Base-by-base conservation (phyloP, 257 asterid species). In the Phtheirospermum japonicum region DNA sequence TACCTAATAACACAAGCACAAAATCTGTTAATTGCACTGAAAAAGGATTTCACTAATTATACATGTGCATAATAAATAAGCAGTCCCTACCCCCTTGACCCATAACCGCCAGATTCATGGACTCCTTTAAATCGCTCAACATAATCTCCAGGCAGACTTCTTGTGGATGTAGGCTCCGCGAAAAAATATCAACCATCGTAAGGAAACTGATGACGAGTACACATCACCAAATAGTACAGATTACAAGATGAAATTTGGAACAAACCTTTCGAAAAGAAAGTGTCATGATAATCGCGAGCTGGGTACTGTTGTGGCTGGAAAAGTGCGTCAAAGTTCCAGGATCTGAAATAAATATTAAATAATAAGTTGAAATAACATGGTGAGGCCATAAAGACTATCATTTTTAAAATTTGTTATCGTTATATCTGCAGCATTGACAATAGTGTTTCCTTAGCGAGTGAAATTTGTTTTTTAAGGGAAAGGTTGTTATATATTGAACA, bases 281-380 rank as follows among this genome's bases (percentile, higher is more conserved):
- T 89, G 73, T 93, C 99, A 26, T 89, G 99, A 60, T 97, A 93
- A 85, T 93, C 97, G 67, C 99, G 96, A 58, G 99, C 99, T 37
- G 99, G 99, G 66, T 93, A 97, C 71, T 93, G 99, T 55, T 93
- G 97, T 10, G 97, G 96, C 83, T 93, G 99, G 86, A 89, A 89
- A 67, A 93, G 96, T n/a, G 95, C 94, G 60, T 93, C 99, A 59
- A 93, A 93, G 68, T 93, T 93, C 97, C 96, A 93, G 82, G 82
- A 93, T 79, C 97, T 92, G 79, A n/a, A n/a, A n/a, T n/a, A n/a
- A n/a, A n/a, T n/a, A n/a, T n/a, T n/a, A n/a, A n/a, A n/a, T n/a
- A n/a, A n/a, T n/a, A n/a, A n/a, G n/a, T n/a, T n/a, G n/a, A n/a
- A n/a, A n/a, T n/a, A n/a, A n/a, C n/a, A n/a, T n/a, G n/a, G n/a